Evolutionary conservation across 2,329 filamentous ascomycete species (phyloP), one percentile per base, ranked within the genome.

Genomic region (Aspergillus sojae): DNA sequence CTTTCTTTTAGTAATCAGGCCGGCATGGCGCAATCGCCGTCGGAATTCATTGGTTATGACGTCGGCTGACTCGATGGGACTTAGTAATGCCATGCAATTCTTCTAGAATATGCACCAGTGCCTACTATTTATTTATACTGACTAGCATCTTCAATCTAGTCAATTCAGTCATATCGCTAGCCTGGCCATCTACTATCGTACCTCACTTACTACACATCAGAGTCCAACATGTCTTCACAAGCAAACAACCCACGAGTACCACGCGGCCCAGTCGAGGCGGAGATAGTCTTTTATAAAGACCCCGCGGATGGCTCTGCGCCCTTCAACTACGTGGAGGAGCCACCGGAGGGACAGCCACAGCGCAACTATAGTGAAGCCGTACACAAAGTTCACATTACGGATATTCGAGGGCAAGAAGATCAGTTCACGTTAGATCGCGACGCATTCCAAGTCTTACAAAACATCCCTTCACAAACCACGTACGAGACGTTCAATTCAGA

Each of bases 381-480:
- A 14, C 82, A 87, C 23, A 74, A 83, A 5, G 86, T 92, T 28
- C 73, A 75, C 6, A 85, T 97, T 71, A 80, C 84, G 65, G 93
- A 97, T 79, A 84, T 93, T 70, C 90, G 93, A 60, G 52, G 90
- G 89, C 59, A 82, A 81, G 48, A 52, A 21, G 28, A 59, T 91
- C 94, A 73, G 73, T 93, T 89, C 79, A 84, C 77, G 7, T 84
- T 95, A 21, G 90, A 94, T 79, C 83, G 81, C 60, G 88, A 93
- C 76, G 92, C 92, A 67, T 96, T 97, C 81, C 82, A 87, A 62
- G 81, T 91, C 26, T 75, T 93, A 57, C 80, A 81, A 19, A 78
- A 83, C 69, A 78, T 92, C 1, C 81, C 88, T 0, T 83, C 85
- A 1, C 84, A 85, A 4, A 79, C 85, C 34, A 81, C 79, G 46